Evolutionary conservation across 257 asterid genomes (phyloP).

Genomic region (Nicotiana obtusifolia): DNA sequence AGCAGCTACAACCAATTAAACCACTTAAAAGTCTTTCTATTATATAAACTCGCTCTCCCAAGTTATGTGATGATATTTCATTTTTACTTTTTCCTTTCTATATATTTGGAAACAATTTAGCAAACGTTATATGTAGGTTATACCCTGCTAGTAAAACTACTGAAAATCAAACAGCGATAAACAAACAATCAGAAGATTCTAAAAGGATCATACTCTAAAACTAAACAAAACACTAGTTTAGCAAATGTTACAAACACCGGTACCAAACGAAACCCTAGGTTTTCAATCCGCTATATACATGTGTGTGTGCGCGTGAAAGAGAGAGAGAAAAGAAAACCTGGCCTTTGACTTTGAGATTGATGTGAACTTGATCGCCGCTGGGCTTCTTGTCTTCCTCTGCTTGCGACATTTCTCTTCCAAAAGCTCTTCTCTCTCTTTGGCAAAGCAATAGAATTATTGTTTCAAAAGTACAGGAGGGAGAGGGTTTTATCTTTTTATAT

Average conservation of each 20-base stretch:
- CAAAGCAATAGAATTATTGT: no score
- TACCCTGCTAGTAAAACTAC: neutral
- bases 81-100: no score
- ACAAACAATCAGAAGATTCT: neutral
- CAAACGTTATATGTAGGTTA: no score
- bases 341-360: constrained; percentile 41
- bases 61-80: no score
- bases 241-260: no score
- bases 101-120: no score
- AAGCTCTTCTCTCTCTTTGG: no score
- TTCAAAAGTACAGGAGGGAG: no score
- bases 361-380: constrained; percentile 21
- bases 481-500: no score
- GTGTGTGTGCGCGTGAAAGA: neutral
- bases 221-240: neutral
- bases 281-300: neutral
- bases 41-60: no score
- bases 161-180: neutral
- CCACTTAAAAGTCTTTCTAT: neutral
- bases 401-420: constrained; percentile 24
- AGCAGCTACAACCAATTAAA: neutral
- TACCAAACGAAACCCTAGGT: neutral
- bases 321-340: constrained; percentile 21
- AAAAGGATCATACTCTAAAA: no score
- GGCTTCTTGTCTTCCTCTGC: constrained; percentile 43